A percentile compares a stretch with the other conserved stretches of the same genome.
phyloP scores from a whole-genome alignment of 805 yeast species.

The Blastobotrys peoriensis region DNA sequence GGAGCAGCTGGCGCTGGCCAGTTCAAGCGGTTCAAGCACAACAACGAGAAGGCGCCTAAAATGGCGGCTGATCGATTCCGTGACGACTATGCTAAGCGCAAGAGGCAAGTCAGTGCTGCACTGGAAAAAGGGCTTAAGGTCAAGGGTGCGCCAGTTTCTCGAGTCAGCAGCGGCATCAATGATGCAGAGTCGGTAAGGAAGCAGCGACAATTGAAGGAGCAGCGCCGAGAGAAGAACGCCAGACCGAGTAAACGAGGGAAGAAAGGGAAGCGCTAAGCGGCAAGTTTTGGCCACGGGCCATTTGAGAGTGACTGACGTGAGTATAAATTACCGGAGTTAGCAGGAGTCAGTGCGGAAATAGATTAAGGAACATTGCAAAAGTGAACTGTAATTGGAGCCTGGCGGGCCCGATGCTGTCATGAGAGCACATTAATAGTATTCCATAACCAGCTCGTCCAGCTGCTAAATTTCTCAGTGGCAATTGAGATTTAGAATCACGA shows the following conservation, averaged over 20 bases:
- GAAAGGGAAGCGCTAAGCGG: too few relatives aligned
- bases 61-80: conserved; percentile 77
- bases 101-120: conserved; percentile 77
- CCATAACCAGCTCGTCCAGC: too few relatives aligned
- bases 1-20: conserved; percentile 25
- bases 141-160: conserved; percentile 41
- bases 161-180: conserved; percentile 49
- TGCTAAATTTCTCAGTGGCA: too few relatives aligned
- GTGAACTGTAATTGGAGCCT: too few relatives aligned
- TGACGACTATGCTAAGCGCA: conserved; percentile 78
- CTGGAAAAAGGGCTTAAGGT: conserved; percentile 65
- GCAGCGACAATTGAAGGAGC: conserved; percentile 60
- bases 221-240: conserved; percentile 77
- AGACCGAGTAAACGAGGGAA: conserved; percentile 43
- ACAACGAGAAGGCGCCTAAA: conserved; percentile 71
- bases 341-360: too few relatives aligned
- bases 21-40: conserved; percentile 58
- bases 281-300: too few relatives aligned
- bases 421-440: too few relatives aligned
- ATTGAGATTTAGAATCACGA: too few relatives aligned
- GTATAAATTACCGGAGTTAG: too few relatives aligned
- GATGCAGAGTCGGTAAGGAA: conserved; percentile 74
- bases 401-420: too few relatives aligned
- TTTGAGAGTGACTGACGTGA: too few relatives aligned
- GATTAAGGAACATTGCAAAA: too few relatives aligned